phyloP scores from a whole-genome alignment of 1,284 basidiomycete genomes.

The Ceratobasidium sp. region DNA sequence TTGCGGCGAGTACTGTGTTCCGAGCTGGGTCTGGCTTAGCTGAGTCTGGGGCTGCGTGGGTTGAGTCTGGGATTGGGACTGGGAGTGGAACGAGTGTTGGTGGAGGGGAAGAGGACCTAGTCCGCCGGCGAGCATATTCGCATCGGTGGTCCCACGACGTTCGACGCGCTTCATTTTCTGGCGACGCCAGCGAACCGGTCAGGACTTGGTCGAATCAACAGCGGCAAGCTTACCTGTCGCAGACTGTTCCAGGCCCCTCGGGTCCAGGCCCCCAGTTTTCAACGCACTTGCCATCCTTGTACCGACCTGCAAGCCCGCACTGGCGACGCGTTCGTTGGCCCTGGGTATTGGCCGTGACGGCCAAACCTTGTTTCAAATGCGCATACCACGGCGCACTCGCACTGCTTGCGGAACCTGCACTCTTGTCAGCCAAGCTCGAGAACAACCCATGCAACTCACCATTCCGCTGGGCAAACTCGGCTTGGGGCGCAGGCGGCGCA shows the following conservation, averaged over 20 bases:
- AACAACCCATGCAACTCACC: slow-evolving; percentile 4
- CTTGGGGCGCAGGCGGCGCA: background rate
- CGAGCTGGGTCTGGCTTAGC: slow-evolving; percentile 38
- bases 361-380: slow-evolving; percentile 21
- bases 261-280: slow-evolving; percentile 90
- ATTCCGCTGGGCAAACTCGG: slow-evolving; percentile 20
- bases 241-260: slow-evolving; percentile 83
- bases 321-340: slow-evolving; percentile 81
- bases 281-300: slow-evolving; percentile 86
- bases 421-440: background rate
- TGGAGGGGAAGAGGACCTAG: slow-evolving; percentile 6
- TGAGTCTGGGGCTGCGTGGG: slow-evolving; percentile 12
- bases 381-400: slow-evolving; percentile 29
- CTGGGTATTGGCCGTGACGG: slow-evolving; percentile 64
- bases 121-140: slow-evolving; percentile 30
- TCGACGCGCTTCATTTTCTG: slow-evolving; percentile 90
- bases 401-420: slow-evolving; percentile 11
- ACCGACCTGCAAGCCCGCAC: slow-evolving; percentile 74
- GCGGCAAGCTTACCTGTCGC: slow-evolving; percentile 69
- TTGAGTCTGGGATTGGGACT: slow-evolving; percentile 3
- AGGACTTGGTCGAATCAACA: slow-evolving; percentile 22
- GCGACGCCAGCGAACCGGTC: slow-evolving; percentile 65
- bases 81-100: slow-evolving; percentile 7
- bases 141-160: slow-evolving; percentile 62
- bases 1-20: slow-evolving; percentile 33